Conservation (phyloP, 192 early-diverging fungal genomes). For the Fimicolochytrium jonesii region DNA sequence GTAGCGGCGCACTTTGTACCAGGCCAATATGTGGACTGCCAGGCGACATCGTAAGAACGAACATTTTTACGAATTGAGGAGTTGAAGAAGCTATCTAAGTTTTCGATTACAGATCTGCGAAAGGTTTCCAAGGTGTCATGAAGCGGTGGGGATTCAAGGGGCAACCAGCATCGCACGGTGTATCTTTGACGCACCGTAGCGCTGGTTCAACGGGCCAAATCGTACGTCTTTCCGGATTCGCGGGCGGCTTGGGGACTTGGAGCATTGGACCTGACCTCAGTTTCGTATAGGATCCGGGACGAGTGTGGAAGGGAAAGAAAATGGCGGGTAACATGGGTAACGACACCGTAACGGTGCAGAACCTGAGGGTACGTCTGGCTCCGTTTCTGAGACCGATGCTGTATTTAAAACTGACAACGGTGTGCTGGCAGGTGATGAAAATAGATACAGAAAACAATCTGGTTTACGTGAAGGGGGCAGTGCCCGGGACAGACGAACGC, state of each 20-base stretch:
- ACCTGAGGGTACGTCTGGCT: slow-evolving; percentile 57
- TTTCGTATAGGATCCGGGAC: slow-evolving; percentile 78
- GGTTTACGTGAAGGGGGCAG: slow-evolving; percentile 88
- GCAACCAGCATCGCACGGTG: slow-evolving; percentile 90
- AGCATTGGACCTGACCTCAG: no score
- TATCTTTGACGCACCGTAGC: slow-evolving; percentile 82
- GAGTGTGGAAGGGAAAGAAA: slow-evolving; percentile 94
- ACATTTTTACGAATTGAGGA: no score
- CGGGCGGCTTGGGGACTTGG: no score
- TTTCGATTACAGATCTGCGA: slow-evolving; percentile 75
- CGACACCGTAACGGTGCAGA: slow-evolving; percentile 73
- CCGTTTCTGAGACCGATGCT: background rate
- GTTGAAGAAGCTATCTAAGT: no score
- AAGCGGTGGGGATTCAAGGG: slow-evolving; percentile 93
- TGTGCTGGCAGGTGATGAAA: slow-evolving; percentile 40
- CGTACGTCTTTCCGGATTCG: slow-evolving; percentile 13
- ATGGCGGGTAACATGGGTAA: slow-evolving; percentile 97
- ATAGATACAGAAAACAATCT: slow-evolving; percentile 82
- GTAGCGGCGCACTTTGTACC: slow-evolving; percentile 86
- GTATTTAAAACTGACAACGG: no score
- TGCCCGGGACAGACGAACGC: slow-evolving; percentile 83
- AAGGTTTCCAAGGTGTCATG: slow-evolving; percentile 96
- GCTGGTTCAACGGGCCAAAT: slow-evolving; percentile 81
- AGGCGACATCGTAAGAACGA: slow-evolving; percentile 72
- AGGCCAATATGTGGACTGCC: slow-evolving; percentile 93